Evolutionary conservation across 2,329 filamentous ascomycete species (phyloP).

Genomic region (Chaetomium olivaceum): DNA sequence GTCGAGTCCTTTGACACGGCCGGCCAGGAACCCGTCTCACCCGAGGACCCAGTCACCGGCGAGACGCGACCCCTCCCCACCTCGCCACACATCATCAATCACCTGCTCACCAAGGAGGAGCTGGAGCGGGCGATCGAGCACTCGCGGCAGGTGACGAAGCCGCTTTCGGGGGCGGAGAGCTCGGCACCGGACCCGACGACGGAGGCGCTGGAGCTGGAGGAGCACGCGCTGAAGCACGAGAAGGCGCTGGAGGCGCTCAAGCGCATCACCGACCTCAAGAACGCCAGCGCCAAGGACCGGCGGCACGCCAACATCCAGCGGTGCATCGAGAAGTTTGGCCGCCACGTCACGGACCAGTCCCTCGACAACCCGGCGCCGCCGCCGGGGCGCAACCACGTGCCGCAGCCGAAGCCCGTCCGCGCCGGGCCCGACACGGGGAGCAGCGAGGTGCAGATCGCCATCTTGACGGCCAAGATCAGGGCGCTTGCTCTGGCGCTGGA

Average conservation of each 20-base stretch:
- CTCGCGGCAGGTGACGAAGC: conserved; percentile 68
- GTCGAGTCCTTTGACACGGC: conserved; percentile 76
- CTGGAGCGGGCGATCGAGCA: conserved; percentile 65
- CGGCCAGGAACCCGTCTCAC: conserved; percentile 46
- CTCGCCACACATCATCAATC: conserved; percentile 64
- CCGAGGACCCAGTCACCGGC: conserved; percentile 47
- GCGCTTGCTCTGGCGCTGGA: conserved; percentile 72
- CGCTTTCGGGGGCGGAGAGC: conserved; percentile 42
- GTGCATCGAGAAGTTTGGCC: conserved; percentile 84
- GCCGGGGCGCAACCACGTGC: conserved; percentile 46
- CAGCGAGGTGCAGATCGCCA: conserved; percentile 95
- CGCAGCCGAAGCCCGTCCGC: conserved; percentile 51
- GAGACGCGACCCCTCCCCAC: conserved; percentile 48
- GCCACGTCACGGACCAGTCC: conserved; percentile 78
- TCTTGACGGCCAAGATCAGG: conserved; percentile 91
- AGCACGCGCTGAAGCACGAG: conserved; percentile 59
- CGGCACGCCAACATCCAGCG: conserved; percentile 80
- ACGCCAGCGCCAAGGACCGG: conserved; percentile 75
- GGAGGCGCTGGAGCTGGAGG: conserved; percentile 37
- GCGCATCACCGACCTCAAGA: conserved; percentile 75
- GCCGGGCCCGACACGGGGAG: conserved; percentile 92
- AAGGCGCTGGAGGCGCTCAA: conserved; percentile 74
- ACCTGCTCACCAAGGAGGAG: conserved; percentile 69
- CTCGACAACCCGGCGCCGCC: conserved; percentile 61
- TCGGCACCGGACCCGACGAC: conserved; percentile 44